A percentile compares a stretch with the other conserved stretches of the same genome.
phyloP scores from a whole-genome alignment of 257 asterid genomes.

The Solanum medicagineum region DNA sequence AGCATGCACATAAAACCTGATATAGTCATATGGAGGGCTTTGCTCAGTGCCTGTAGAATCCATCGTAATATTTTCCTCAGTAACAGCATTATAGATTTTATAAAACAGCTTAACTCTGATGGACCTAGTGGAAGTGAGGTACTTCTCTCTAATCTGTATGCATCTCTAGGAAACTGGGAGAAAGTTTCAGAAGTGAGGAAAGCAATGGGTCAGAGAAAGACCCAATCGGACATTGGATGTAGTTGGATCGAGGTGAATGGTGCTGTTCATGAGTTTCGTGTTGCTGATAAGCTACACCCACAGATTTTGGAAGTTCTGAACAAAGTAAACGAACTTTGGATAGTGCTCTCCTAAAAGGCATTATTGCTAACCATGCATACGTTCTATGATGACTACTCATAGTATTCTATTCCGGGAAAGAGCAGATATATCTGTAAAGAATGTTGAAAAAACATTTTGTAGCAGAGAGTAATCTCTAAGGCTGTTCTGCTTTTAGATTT shows the following conservation, averaged over 20 bases:
- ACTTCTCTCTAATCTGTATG: conserved; percentile 62
- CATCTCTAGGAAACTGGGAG: conserved; percentile 76
- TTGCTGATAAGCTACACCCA: conserved; percentile 47
- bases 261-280: conserved; percentile 49
- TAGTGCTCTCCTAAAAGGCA: conserved; percentile 29
- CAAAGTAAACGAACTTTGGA: conserved; percentile 33
- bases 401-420: neutral
- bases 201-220: conserved; percentile 25
- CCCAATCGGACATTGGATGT: conserved; percentile 36
- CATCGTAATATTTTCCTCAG: conserved; percentile 43
- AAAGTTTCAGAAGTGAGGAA: conserved; percentile 32
- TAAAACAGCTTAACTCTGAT: conserved; percentile 27
- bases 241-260: conserved; percentile 68
- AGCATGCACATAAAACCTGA: conserved; percentile 59
- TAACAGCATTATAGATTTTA: conserved; percentile 28
- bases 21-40: conserved; percentile 58
- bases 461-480: neutral
- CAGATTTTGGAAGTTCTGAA: conserved; percentile 32
- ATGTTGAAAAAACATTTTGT: neutral
- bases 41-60: conserved; percentile 65
- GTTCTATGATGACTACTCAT: conserved; percentile 63
- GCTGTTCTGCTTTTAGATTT: neutral
- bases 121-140: conserved; percentile 33
- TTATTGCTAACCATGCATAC: conserved; percentile 35
- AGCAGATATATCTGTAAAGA: neutral